A percentile compares a stretch with the other conserved stretches of the same genome.
phyloP scores from a whole-genome alignment of 2,329 filamentous ascomycete species.

The Metarhizium robertsii region DNA sequence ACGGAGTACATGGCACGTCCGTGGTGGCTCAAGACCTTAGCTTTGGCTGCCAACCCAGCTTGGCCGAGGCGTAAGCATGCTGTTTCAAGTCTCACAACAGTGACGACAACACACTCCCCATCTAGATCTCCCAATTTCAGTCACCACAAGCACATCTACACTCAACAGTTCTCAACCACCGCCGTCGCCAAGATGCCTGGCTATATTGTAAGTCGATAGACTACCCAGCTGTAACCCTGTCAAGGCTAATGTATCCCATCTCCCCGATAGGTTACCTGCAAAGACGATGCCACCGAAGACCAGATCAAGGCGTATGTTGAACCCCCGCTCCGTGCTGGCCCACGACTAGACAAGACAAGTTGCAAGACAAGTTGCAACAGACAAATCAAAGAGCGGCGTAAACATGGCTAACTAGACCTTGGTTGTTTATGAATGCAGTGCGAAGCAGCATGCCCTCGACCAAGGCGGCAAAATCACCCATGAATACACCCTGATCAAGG shows the following conservation, averaged over 20 bases:
- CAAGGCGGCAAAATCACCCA: conserved; percentile 79
- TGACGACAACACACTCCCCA: conserved; percentile 2
- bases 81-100: conserved; percentile 2
- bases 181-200: conserved; percentile 37
- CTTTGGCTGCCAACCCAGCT: neutral
- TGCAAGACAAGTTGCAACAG: too few relatives aligned
- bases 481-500: conserved; percentile 82
- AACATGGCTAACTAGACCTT: neutral
- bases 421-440: conserved; percentile 33
- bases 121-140: conserved; percentile 4
- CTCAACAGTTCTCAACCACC: conserved; percentile 1
- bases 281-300: conserved; percentile 55
- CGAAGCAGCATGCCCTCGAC: conserved; percentile 64
- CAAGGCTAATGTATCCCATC: conserved; percentile 8
- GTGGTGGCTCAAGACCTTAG: neutral
- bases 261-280: conserved; percentile 62
- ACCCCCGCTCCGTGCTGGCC: too few relatives aligned
- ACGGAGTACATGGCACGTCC: neutral
- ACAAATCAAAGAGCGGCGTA: neutral
- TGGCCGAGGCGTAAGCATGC: neutral
- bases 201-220: conserved; percentile 37
- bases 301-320: conserved; percentile 56
- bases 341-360: too few relatives aligned
- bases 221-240: neutral
- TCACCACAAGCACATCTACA: neutral